Base-by-base conservation (phyloP, 176 grass and related monocot genomes). In the Juncus inflexus region DNA sequence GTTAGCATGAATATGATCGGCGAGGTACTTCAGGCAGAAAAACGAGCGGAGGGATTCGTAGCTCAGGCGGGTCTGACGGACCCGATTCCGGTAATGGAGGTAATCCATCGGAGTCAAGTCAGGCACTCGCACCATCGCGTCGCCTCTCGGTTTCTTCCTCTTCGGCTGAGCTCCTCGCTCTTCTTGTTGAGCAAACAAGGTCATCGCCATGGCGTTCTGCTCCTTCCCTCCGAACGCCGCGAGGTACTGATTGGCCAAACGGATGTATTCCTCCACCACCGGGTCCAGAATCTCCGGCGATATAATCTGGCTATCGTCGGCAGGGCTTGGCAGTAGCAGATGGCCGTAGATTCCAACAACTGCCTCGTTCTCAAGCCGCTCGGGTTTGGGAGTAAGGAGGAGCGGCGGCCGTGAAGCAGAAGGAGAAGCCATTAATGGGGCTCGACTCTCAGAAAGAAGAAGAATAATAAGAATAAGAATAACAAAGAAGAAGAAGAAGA, bases 11-110 rank as follows among this genome's bases (percentile, higher is more conserved):
- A 37, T 37, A 13, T 16, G 16, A 47, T 58, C 70, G n/a, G n/a
- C 41, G n/a, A 54, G 12, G 15, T 40, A 69, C 40, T 84, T 51
- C 39, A 73, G 73, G 7, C 75, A 58, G 73, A 66, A 87, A 41
- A 63, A 52, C 36, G 43, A 49, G 53, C 87, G 84, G 42, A 96
- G 79, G 14, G 87, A 90, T 38, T 96, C 81, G 37, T 85, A 96
- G 58, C 79, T 83, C 74, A 96, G 80, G 52, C 92, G 87, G n/a
- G 84, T 64, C 15, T 63, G 74, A 75, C 92, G 81, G 42, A 96
- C 76, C 9, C 76, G 15, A 15, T 51, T 19, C 11, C 81, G 92
- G 54, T 60, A 78, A 45, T 83, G 67, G 73, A 79, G 36, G 3
- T 74, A 62, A 49, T 86, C 87, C 3, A 10, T 5, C 0, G 42